Percentiles rank a stretch among this genome's conserved stretches.
Conservation (phyloP, 2,329 filamentous ascomycete genomes). For the Monosporascus sp. region DNA sequence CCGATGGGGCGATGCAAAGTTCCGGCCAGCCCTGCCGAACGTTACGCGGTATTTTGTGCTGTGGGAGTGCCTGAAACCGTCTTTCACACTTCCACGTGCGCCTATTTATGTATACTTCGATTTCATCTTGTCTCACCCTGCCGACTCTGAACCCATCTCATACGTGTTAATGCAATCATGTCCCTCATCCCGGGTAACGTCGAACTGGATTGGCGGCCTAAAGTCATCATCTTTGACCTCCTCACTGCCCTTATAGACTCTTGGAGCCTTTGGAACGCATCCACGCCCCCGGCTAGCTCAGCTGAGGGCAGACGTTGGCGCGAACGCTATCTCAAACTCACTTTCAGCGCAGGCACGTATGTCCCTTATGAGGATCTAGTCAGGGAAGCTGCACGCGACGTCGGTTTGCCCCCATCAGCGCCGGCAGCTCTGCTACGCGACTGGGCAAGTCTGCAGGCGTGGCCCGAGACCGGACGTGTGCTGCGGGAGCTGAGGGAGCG, state of each 20-base stretch:
- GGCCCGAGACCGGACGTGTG: constrained; percentile 14
- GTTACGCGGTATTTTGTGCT: no score
- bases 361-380: constrained; percentile 28
- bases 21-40: no score
- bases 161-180: neutral
- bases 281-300: constrained; percentile 18
- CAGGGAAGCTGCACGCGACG: constrained; percentile 23
- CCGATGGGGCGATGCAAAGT: no score
- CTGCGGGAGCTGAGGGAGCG: constrained; percentile 16
- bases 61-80: no score
- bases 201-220: constrained; percentile 20
- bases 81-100: no score
- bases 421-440: constrained; percentile 21
- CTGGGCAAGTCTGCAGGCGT: constrained; percentile 23
- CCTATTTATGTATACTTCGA: no score
- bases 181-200: neutral
- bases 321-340: constrained; percentile 32
- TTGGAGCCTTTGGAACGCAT: constrained; percentile 33
- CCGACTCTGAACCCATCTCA: no score
- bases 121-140: no score
- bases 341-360: constrained; percentile 30
- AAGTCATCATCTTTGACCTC: constrained; percentile 35
- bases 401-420: constrained; percentile 23
- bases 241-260: constrained; percentile 35
- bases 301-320: constrained; percentile 30